Conservation (phyloP, 306 rosid genomes). For the Gastrolobium villosum region DNA sequence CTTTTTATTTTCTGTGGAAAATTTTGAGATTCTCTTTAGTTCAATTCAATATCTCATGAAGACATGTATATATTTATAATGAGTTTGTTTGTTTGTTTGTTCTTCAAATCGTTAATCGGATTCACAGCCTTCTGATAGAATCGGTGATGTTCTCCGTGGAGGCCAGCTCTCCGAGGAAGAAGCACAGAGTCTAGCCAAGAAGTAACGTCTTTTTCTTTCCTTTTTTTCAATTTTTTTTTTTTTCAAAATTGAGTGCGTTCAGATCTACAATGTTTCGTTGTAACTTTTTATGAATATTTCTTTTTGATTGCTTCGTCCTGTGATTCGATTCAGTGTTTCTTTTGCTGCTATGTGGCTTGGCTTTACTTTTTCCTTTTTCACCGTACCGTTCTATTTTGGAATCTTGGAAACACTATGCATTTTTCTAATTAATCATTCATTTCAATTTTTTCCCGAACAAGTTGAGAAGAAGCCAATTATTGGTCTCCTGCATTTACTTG, state of each 20-base stretch:
- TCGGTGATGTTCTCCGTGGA: slow-evolving; percentile 74
- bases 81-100: background rate
- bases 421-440: background rate
- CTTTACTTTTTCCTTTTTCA: background rate
- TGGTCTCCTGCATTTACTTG: background rate
- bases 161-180: slow-evolving; percentile 71
- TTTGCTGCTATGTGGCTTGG: background rate
- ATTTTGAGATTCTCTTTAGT: background rate
- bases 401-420: background rate
- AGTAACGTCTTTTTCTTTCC: background rate
- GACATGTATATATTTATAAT: background rate
- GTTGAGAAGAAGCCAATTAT: slow-evolving; percentile 1
- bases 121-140: slow-evolving; percentile 79
- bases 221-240: background rate
- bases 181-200: slow-evolving; percentile 62
- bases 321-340: slow-evolving; percentile 36
- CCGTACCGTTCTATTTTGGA: background rate
- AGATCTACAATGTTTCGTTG: slow-evolving; percentile 1
- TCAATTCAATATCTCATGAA: slow-evolving; percentile 24
- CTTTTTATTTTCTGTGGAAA: background rate
- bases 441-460: background rate
- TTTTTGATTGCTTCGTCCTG: slow-evolving; percentile 5
- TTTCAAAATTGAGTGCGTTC: slow-evolving; percentile 33
- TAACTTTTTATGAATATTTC: background rate
- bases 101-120: background rate